Evolutionary conservation across 176 grass and related monocot genomes (phyloP), one percentile per base, ranked within the genome.

Genomic region (Olyra latifolia): DNA sequence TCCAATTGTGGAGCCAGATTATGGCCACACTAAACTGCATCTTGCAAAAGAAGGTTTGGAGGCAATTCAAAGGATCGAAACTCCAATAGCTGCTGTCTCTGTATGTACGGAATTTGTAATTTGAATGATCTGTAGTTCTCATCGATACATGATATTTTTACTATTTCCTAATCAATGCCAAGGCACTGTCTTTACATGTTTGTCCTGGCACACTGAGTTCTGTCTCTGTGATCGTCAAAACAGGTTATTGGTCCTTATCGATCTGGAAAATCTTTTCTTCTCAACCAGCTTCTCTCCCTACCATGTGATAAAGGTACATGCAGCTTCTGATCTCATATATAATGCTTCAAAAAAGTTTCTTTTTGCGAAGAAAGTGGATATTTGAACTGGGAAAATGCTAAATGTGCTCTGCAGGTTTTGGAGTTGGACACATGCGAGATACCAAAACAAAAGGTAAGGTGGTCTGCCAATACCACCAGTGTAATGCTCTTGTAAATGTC

Each of bases 391-490:
- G 19, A 20, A 39, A 17, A 46, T 72, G 72, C 69, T 57, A 46
- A 66, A 65, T 71, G 57, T 73, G 11, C 16, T 72, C 0, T 78
- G 71, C 81, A 93, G 95, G 95, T 79, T 98, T 95, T 79, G 95
- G 95, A 71, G 95, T 98, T 63, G 95, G 95, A 28, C 95, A 95
- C 59, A 95, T 98, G 95, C 75, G 92, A 27, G 92, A 98, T 69
- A 98, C 95, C 3, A 98, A 98, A 89, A 98, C 96, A 67, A 98
- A 98, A 91, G 92, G 95, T 98, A 40, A 30, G 44, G 15, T 41
- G 17, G 10, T 38, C 23, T 77, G 4, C 4, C 46, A 58, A 68
- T 54, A 50, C n/a, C 80, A 59, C 9, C 16, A 15, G 30, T 66
- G 3, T 52, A 67, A 10, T 76, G 2, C 69, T 75, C 1, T 84